Conservation (phyloP, 2,329 filamentous ascomycete genomes). For the Sporothrix sp. region DNA sequence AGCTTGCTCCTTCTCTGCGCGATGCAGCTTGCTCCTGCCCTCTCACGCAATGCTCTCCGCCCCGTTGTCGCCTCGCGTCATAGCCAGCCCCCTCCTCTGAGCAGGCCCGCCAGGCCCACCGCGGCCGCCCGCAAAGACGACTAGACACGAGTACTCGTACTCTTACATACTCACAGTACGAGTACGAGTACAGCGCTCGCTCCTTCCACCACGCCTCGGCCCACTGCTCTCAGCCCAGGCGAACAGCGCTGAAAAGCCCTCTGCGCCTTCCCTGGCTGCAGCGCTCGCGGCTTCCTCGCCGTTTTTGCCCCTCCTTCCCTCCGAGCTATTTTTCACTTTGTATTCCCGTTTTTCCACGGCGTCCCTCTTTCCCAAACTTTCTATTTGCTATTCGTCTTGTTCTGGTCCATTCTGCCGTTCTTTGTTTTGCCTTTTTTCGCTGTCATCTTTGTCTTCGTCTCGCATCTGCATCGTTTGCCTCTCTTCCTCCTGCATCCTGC, state of each 20-base stretch:
- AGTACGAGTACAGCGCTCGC: background rate
- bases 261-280: constrained; percentile 4
- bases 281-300: constrained; percentile 10
- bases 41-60: constrained; percentile 3
- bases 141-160: too few species aligned
- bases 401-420: background rate
- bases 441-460: background rate
- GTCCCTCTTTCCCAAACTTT: constrained; percentile 7
- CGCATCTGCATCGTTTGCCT: background rate
- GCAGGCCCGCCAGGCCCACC: background rate
- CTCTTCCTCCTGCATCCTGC: background rate
- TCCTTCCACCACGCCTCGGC: background rate
- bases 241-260: background rate
- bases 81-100: constrained; percentile 8
- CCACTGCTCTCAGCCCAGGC: constrained; percentile 4
- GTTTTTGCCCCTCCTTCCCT: constrained; percentile 17
- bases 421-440: background rate
- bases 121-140: too few species aligned
- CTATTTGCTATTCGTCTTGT: constrained; percentile 2
- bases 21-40: background rate
- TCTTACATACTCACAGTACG: too few species aligned
- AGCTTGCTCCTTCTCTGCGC: background rate
- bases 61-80: constrained; percentile 16
- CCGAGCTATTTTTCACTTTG: constrained; percentile 14
- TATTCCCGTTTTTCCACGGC: constrained; percentile 7